Evolutionary conservation across 1,284 basidiomycete species (phyloP).

Genomic region (Microbotryum saponariae): DNA sequence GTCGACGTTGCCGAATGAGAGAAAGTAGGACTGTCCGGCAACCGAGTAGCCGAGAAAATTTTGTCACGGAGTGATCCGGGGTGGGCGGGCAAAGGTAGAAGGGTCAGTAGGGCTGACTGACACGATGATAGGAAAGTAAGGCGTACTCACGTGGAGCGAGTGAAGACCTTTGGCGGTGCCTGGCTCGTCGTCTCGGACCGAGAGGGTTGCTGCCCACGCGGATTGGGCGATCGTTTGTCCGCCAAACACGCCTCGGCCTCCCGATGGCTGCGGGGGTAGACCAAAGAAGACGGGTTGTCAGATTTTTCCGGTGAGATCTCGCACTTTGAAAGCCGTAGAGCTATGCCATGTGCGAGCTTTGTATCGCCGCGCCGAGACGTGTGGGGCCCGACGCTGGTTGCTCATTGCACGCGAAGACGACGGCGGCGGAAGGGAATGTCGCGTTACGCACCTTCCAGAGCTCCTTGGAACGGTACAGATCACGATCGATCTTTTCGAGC

Average conservation of each 20-base stretch:
- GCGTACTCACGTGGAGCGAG: slow-evolving; percentile 61
- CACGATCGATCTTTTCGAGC: slow-evolving; percentile 68
- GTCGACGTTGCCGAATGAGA: slow-evolving; percentile 64
- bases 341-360: too few relatives aligned
- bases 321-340: too few relatives aligned
- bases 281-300: too few relatives aligned
- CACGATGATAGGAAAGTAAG: too few relatives aligned
- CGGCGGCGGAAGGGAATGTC: background rate
- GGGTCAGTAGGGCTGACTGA: too few relatives aligned
- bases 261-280: slow-evolving; percentile 5
- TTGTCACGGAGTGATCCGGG: too few relatives aligned
- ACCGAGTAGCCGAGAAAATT: too few relatives aligned
- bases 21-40: slow-evolving; percentile 62
- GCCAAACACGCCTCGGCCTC: slow-evolving; percentile 66
- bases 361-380: too few relatives aligned
- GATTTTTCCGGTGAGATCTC: too few relatives aligned
- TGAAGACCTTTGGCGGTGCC: slow-evolving; percentile 38
- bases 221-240: slow-evolving; percentile 70
- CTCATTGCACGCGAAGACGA: background rate
- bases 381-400: too few relatives aligned
- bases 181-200: slow-evolving; percentile 18
- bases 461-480: slow-evolving; percentile 59
- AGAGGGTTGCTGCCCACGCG: slow-evolving; percentile 26
- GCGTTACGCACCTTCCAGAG: slow-evolving; percentile 48
- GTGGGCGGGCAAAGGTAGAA: too few relatives aligned